Evolutionary conservation across 2,329 filamentous ascomycete genomes (phyloP).

Genomic region (Gaeumannomyces sp.): DNA sequence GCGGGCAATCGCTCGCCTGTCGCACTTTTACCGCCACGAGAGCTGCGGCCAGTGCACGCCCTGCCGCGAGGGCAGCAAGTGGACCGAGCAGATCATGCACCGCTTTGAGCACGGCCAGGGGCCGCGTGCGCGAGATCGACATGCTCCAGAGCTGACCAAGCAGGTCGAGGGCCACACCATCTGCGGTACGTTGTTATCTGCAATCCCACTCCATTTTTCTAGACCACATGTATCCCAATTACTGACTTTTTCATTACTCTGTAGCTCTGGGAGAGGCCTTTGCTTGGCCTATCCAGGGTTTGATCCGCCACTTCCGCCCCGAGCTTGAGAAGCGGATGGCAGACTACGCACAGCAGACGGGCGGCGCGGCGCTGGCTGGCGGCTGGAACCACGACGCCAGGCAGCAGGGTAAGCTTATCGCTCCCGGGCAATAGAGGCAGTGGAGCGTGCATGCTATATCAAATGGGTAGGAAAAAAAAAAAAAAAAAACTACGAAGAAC

Average conservation of each 20-base stretch:
- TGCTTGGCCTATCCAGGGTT: constrained; percentile 95
- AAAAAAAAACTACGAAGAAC: neutral
- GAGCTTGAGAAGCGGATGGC: constrained; percentile 90
- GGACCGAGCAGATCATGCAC: constrained; percentile 98
- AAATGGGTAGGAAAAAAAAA: neutral
- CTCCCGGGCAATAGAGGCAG: constrained; percentile 54
- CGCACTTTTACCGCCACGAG: constrained; percentile 98
- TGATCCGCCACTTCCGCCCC: constrained; percentile 96
- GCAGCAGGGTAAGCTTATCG: constrained; percentile 75
- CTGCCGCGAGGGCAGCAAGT: constrained; percentile 98
- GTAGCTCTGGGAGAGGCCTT: constrained; percentile 90
- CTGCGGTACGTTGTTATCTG: constrained; percentile 59
- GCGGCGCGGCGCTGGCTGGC: constrained; percentile 72
- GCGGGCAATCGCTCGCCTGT: constrained; percentile 84
- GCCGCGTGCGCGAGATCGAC: constrained; percentile 87
- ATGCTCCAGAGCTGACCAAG: constrained; percentile 99
- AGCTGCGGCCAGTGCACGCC: constrained; percentile 97
- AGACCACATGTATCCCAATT: constrained; percentile 10
- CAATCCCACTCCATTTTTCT: neutral
- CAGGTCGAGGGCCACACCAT: constrained; percentile 99
- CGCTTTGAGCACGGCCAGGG: constrained; percentile 89
- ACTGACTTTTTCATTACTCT: constrained; percentile 22
- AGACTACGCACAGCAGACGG: constrained; percentile 66
- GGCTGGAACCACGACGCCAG: constrained; percentile 75
- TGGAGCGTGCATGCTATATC: neutral